Evolutionary conservation across 2,329 filamentous ascomycete genomes (phyloP), one percentile per base, ranked within the genome.

Genomic region (Calonectria crousiana): DNA sequence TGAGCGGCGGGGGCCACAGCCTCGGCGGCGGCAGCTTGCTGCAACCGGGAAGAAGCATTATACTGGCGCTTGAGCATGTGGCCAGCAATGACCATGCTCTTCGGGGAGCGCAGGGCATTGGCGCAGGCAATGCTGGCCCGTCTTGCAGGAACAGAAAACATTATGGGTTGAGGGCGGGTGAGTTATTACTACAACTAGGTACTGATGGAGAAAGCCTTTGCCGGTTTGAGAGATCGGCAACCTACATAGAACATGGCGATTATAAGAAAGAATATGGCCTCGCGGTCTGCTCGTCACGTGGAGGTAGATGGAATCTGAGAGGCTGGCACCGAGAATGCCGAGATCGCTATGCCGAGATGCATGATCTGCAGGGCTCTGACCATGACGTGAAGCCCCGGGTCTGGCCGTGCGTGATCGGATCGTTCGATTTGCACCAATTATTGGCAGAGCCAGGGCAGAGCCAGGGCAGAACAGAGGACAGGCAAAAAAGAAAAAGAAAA

Each of bases 351-450:
- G 67, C 67, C 67, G 67, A 70, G 56, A 70, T 70, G 56, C 67
- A 70, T 70, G 51, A 69, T 69, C 67, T 58, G 30, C 67, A 69
- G 38, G 56, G 53, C 41, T 38, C 44, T 38, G 38, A n/a, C 52
- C 67, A 70, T 70, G 67, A 70, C 67, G 67, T 70, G 67, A 70
- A 70, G 67, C 52, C 56, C 56, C 67, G 67, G 67, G 67, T 16
- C 38, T 51, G 34, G 67, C 67, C 67, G 67, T 70, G 53, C 67
- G 67, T 70, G 56, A 64, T 70, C 32, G 30, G 56, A 70, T 70
- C 38, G 56, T 70, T 64, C 67, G 67, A 70, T 51, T 47, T 52
- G 65, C n/a, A 67, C 47, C 23, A 26, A 56, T 36, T 51, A 67
- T 51, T 60, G 67, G 53, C 52, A 56, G 53, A 69, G 53, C 52